Percentiles rank a stretch among this genome's conserved stretches.
These are phyloP conservation scores for Arabidopsis suecica DNA, from an alignment of 345 rosid genomes.

Conservation along the genomic window DNA sequence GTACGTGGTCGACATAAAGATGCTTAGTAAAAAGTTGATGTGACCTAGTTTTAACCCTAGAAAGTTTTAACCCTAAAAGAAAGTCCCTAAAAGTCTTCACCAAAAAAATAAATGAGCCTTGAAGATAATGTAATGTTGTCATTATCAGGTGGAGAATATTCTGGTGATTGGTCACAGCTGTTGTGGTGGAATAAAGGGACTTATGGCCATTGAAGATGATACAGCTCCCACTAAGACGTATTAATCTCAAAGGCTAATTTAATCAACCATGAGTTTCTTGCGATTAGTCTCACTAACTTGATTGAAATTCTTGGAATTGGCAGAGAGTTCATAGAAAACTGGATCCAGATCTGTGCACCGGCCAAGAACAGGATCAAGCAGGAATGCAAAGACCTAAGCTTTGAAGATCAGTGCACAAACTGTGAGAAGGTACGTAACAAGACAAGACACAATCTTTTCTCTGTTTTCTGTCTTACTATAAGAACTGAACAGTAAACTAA, in stretches of 20 bases:
- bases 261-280: conserved; percentile 12
- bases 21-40: conserved; percentile 18
- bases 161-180: conserved; percentile 93
- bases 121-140: conserved; percentile 5
- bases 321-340: conserved; percentile 90
- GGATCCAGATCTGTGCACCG: conserved; percentile 79
- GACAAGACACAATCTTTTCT: not conserved
- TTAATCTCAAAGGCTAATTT: conserved; percentile 1
- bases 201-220: conserved; percentile 61
- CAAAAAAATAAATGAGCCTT: not conserved
- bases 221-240: conserved; percentile 41
- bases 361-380: conserved; percentile 79
- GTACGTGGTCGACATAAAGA: not conserved
- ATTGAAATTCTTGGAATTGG: conserved; percentile 10
- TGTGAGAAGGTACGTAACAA: conserved; percentile 74
- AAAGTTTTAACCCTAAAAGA: not conserved
- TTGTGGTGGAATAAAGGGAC: conserved; percentile 97
- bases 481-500: not conserved
- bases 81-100: not conserved
- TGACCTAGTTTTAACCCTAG: conserved; percentile 20
- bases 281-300: conserved; percentile 27
- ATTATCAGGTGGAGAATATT: conserved; percentile 78
- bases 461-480: not conserved
- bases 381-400: conserved; percentile 48
- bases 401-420: conserved; percentile 72